Base-by-base conservation (phyloP, 78 protist species). In the Cyanophora paradoxa region DNA sequence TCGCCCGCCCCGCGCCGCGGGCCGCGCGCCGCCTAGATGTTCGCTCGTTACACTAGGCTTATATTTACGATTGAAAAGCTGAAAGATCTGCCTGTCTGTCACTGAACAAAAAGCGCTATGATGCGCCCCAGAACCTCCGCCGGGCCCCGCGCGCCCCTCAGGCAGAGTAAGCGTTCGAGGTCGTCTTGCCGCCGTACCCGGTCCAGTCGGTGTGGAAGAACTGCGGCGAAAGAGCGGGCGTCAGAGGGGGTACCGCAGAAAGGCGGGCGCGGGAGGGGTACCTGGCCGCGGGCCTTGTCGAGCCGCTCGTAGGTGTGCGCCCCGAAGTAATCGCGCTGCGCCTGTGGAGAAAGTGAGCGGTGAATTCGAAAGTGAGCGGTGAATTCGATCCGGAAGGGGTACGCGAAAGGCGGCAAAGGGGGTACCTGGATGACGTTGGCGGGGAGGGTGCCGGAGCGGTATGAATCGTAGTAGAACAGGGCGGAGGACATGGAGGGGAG, bases 261-360 rank as follows among this genome's bases (percentile, higher is more conserved):
- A 44, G 52, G 13, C 52, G 13, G 52, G 52, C 52, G 13, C n/a
- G 13, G n/a, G 13, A 44, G n/a, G 10, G 10, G 13, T 13, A 44
- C n/a, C n/a, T n/a, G n/a, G n/a, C n/a, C n/a, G 19, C 95, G 94
- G 41, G 82, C 82, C 31, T 72, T 66, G 57, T 85, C 89, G 4
- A 84, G 39, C 22, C 79, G 79, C 80, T 94, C 90, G 69, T 77
- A 94, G 28, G 92, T 90, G 81, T 94, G 97, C 31, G 95, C 95
- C 30, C 97, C 97, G 68, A 94, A 94, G 82, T 61, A 90, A 72
- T 94, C 95, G 56, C 91, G 82, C 70, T 88, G n/a, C n/a, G n/a
- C 50, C 36, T 33, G 50, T 44, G n/a, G 13, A 44, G 13, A 44
- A 13, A 44, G 52, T 44, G n/a, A 44, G 52, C n/a, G n/a, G n/a